Evolutionary conservation across 768 basidiomycete species (phyloP), one percentile per base, ranked within the genome.

Genomic region (Rhizopogon rudus): DNA sequence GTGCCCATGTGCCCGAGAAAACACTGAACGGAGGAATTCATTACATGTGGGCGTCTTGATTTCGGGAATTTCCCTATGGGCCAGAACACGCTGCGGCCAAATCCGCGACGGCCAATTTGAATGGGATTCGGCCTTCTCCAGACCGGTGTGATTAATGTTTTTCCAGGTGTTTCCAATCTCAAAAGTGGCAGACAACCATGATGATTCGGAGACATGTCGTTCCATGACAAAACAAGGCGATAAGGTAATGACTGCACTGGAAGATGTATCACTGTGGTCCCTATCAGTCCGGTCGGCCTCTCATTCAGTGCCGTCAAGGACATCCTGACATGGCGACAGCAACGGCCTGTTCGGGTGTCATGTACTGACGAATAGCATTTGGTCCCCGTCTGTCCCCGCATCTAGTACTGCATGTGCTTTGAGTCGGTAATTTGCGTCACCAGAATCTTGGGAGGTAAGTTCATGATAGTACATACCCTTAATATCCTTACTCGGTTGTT

Each of bases 51-150:
- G 54, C 54, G 50, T 58, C 55, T 59, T n/a, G 28, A 51, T 58
- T 14, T 44, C 40, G 63, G 68, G 57, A 57, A 60, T 50, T 59
- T 44, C 20, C 64, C 66, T 63, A 57, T 59, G 50, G 51, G 43
- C 39, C 51, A 52, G 37, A 61, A 22, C 49, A 50, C 31, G 42
- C 55, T 25, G 51, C 68, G 67, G 68, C 14, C 45, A 54, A 53
- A 57, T 1, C 67, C 67, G 67, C 28, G 63, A 60, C 64, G 68
- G 66, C 60, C 56, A 60, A 58, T 46, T 58, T 56, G 37, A 60
- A 60, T 54, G 55, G 50, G 44, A 44, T 44, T 44, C 40, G 57
- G 57, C 42, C 44, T 55, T 60, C 20, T 44, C 51, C 37, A 51
- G 6, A 33, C 40, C 25, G 28, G 53, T 17, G 31, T 48, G 45